Conservation (phyloP, 768 basidiomycete genomes). For the Kwoniella dendrophila region DNA sequence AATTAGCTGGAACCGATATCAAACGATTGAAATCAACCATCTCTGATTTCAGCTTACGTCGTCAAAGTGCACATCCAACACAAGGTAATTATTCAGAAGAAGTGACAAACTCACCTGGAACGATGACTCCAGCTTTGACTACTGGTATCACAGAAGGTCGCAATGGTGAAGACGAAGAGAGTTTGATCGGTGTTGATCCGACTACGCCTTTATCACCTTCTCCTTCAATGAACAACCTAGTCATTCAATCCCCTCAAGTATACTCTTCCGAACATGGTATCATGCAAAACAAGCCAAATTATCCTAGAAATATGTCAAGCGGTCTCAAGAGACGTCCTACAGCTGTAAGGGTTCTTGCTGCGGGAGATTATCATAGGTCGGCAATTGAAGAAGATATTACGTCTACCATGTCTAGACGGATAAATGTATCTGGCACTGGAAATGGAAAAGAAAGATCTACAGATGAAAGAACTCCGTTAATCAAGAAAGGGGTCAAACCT, state of each 20-base stretch:
- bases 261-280: background rate
- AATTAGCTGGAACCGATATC: slow-evolving; percentile 32
- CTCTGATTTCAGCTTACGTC: slow-evolving; percentile 5
- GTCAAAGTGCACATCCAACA: too few relatives aligned
- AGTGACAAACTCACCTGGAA: slow-evolving; percentile 10
- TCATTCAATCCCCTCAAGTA: slow-evolving; percentile 3
- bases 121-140: slow-evolving; percentile 9
- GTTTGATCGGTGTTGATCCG: slow-evolving; percentile 20
- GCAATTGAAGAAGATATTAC: slow-evolving; percentile 1
- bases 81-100: background rate
- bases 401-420: background rate
- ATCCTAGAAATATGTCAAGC: slow-evolving; percentile 3
- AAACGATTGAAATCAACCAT: slow-evolving; percentile 16
- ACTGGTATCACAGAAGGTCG: background rate
- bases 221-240: slow-evolving; percentile 2
- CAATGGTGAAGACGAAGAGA: slow-evolving; percentile 26
- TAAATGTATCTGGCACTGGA: background rate
- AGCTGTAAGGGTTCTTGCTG: slow-evolving; percentile 34
- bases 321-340: slow-evolving; percentile 42
- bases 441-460: background rate
- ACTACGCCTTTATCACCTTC: slow-evolving; percentile 14
- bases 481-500: slow-evolving; percentile 48
- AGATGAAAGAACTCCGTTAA: slow-evolving; percentile 45
- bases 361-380: slow-evolving; percentile 11
- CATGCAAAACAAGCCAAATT: background rate